A percentile compares a stretch with the other conserved stretches of the same genome.
phyloP scores from a whole-genome alignment of 78 protist genomes.

The Cyanophora paradoxa region DNA sequence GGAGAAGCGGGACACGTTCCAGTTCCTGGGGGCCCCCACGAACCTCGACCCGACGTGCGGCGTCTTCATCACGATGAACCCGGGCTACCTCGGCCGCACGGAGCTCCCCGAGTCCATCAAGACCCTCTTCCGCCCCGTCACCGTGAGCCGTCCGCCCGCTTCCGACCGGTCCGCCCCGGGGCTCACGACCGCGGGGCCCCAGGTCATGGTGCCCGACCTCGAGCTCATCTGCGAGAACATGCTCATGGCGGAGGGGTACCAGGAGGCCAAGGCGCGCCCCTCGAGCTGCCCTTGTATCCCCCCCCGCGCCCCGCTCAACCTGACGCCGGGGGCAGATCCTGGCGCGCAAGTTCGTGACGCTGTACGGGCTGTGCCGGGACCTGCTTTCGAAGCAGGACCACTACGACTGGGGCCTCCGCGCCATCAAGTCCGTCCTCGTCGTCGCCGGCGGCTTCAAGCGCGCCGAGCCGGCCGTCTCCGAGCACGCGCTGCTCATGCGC shows the following conservation, averaged over 20 bases:
- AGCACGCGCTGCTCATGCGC: conserved; percentile 56
- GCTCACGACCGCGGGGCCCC: background rate
- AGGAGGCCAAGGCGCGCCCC: conserved; percentile 3
- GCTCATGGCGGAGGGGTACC: conserved; percentile 48
- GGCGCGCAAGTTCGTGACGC: conserved; percentile 67
- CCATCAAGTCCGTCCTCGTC: conserved; percentile 69
- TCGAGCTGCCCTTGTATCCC: background rate
- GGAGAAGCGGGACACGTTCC: background rate
- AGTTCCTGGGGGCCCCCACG: conserved; percentile 1
- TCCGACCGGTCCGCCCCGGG: conserved; percentile 22
- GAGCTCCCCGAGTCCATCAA: conserved; percentile 82
- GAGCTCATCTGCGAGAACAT: conserved; percentile 66
- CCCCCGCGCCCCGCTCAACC: background rate
- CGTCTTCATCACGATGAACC: conserved; percentile 82
- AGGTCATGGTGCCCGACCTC: conserved; percentile 78
- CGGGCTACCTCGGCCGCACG: conserved; percentile 84
- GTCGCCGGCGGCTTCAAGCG: conserved; percentile 67
- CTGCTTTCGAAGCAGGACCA: conserved; percentile 77
- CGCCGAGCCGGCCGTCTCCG: conserved; percentile 47
- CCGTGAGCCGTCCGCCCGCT: conserved; percentile 22
- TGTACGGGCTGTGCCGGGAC: conserved; percentile 62
- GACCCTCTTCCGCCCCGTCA: conserved; percentile 54
- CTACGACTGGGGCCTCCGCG: conserved; percentile 84
- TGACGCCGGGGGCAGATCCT: conserved; percentile 4
- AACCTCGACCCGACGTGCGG: conserved; percentile 4